Evolutionary conservation across 2,329 filamentous ascomycete species (phyloP), one percentile per base, ranked within the genome.

Genomic region (Parastagonospora nodorum): DNA sequence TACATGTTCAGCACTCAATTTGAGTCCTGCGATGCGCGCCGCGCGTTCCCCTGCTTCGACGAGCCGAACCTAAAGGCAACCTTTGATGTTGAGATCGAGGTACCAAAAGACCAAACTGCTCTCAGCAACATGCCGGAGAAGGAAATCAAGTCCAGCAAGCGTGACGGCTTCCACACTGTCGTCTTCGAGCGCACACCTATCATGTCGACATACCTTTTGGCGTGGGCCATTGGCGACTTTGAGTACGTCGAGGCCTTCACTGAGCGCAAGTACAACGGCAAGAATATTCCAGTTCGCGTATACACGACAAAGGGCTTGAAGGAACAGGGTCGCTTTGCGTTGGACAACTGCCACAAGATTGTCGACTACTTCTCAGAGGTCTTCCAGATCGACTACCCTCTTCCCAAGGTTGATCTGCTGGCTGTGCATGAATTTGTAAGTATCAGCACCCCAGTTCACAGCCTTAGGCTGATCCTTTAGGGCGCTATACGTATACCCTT

Each of bases 301-400:
- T 99, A 97, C 76, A 97, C 93, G 1, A 97, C 93, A 8, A 88
- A 87, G 56, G 94, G 94, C n/a, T 82, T 99, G 55, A 92, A 95
- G 76, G 88, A 95, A 60, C 92, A 97, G 77, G 94, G 92, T 46
- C 86, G 84, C 24, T 96, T 90, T 78, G 94, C 94, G 33, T 78
- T 99, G 53, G 85, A 96, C 70, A 93, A 96, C 73, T 92, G 93
- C 24, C 90, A 92, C 68, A 89, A 93, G 77, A 89, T 94, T 60
- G 90, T 99, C 46, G 94, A 99, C 76, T 95, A 92, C 77, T 99
- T 96, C 77, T 97, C 93, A 0, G 90, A 97, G 63, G 87, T 94
- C 64, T 99, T 97, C 65, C 90, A 90, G 61, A 91, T 87, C 69
- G 82, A 90, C 39, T 97, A 94, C 69, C 91, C 91, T 12, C 80